A percentile compares a stretch with the other conserved stretches of the same genome.
Evolutionary conservation across 768 basidiomycete species (phyloP).

Genomic region (Pleurotus ostreatus): DNA sequence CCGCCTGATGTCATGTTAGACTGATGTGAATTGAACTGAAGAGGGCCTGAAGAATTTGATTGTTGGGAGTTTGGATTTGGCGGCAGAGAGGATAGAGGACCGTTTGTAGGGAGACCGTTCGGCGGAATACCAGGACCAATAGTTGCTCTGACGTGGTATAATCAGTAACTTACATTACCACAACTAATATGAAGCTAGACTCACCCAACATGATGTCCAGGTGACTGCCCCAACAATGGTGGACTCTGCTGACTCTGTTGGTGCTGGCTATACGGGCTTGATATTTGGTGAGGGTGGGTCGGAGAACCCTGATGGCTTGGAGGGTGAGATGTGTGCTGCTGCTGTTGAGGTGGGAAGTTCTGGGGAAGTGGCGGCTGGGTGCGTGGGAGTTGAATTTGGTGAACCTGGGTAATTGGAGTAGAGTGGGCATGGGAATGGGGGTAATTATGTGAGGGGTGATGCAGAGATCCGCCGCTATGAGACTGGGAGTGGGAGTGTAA

Average conservation of each 20-base stretch:
- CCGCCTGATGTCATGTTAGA: neutral
- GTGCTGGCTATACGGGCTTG: conserved; percentile 10
- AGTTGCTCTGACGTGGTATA: neutral
- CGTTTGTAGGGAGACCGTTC: neutral
- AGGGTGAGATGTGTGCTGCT: neutral
- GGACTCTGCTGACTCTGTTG: conserved; percentile 9
- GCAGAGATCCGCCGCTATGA: neutral
- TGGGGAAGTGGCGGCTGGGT: neutral
- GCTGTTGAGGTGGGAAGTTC: neutral
- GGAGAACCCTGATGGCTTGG: neutral
- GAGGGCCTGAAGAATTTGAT: neutral
- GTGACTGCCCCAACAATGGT: neutral
- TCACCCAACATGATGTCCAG: conserved; percentile 4
- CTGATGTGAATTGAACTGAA: neutral
- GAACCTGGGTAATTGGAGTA: neutral
- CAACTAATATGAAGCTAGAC: neutral
- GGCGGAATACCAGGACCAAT: conserved; percentile 2
- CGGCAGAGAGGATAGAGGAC: neutral
- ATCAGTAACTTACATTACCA: neutral
- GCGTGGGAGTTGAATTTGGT: neutral
- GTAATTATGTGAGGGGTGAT: neutral
- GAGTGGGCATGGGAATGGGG: neutral
- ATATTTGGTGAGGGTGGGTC: conserved; percentile 1
- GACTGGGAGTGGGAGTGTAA: neutral
- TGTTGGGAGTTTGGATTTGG: neutral